Evolutionary conservation across 352 stramenopile genomes (phyloP), one percentile per base, ranked within the genome.

Genomic region (Peronospora destructor): DNA sequence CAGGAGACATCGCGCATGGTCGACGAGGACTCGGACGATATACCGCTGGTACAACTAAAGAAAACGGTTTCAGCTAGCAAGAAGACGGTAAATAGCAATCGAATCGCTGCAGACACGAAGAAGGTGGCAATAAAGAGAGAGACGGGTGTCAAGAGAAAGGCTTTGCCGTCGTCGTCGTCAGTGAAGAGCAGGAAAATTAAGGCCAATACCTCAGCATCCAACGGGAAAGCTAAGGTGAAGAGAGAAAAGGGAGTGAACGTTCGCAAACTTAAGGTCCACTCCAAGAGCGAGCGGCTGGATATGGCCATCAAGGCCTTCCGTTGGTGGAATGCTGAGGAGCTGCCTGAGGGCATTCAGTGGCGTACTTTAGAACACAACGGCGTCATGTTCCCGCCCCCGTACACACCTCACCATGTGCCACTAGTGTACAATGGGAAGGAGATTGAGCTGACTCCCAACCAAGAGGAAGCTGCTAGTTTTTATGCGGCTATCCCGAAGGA

Each of bases 351-450:
- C 39, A 96, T 94, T 62, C 90, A 99, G 66, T 99, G 97, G 97
- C 73, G 75, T n/a, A 97, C 87, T n/a, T 87, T 99, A 59, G 97
- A 99, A 67, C 97, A 99, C 83, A 96, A 97, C 29, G 97, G 97
- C 35, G 93, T 99, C 25, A 87, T 94, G 47, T 99, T 99, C 67
- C 92, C 96, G 9, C 85, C 96, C 40, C 55, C 78, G 14, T 99
- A 99, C 76, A 75, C 83, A 23, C 92, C 96, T 6, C 96, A 99
- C 71, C 74, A 90, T 30, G 76, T 99, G 0, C 95, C 96, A 44
- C 70, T 99, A 55, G 32, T 92, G 10, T 99, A 99, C 74, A 84
- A 98, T 55, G 87, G 84, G 16, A 68, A 97, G 57, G 59, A 88
- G 11, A 77, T 99, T 10, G 60, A 95, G 45, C 85, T 99, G 23